Percentiles rank a stretch among this genome's conserved stretches.
These are phyloP conservation scores for Fonsecaea nubica DNA, from an alignment of 2,329 filamentous ascomycete genomes.

Conservation along the genomic window DNA sequence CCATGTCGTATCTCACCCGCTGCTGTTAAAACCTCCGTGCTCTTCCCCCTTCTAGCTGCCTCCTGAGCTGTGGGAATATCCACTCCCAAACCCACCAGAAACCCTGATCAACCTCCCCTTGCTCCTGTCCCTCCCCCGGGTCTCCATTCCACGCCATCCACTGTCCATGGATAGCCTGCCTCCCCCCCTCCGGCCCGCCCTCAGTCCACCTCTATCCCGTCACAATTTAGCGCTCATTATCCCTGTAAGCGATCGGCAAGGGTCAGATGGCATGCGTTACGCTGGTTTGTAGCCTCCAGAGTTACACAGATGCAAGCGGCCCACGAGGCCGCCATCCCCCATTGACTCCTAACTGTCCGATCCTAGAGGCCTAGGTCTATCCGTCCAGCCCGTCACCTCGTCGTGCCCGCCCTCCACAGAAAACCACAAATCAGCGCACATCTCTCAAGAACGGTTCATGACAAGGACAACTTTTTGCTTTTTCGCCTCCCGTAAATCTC, in stretches of 20 bases:
- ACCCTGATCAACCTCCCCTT: slow-evolving; percentile 11
- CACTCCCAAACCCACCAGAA: not conserved
- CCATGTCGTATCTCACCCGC: not conserved
- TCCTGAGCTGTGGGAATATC: slow-evolving; percentile 8
- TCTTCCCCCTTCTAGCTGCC: not conserved
- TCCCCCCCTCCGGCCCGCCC: not conserved
- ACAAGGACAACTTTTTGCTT: not conserved
- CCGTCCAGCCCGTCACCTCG: not conserved
- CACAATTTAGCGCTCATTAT: slow-evolving; percentile 13
- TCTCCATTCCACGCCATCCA: not conserved
- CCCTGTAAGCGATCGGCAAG: slow-evolving; percentile 25
- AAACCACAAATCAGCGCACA: slow-evolving; percentile 5
- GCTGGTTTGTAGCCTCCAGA: slow-evolving; percentile 9
- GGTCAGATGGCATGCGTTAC: slow-evolving; percentile 31
- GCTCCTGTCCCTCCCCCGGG: not conserved
- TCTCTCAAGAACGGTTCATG: slow-evolving; percentile 11
- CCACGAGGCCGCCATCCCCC: slow-evolving; percentile 29
- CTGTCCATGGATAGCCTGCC: slow-evolving; percentile 8
- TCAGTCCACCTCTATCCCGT: slow-evolving; percentile 13
- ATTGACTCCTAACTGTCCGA: slow-evolving; percentile 9
- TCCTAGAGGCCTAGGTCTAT: slow-evolving; percentile 7
- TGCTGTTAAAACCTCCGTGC: not conserved
- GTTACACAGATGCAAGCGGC: slow-evolving; percentile 13
- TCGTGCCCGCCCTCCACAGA: not conserved
- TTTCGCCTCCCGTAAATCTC: slow-evolving; percentile 12